These are phyloP conservation scores for Hypoxylon rubiginosum DNA, from an alignment of 2,329 filamentous ascomycete genomes.

Conservation along the genomic window DNA sequence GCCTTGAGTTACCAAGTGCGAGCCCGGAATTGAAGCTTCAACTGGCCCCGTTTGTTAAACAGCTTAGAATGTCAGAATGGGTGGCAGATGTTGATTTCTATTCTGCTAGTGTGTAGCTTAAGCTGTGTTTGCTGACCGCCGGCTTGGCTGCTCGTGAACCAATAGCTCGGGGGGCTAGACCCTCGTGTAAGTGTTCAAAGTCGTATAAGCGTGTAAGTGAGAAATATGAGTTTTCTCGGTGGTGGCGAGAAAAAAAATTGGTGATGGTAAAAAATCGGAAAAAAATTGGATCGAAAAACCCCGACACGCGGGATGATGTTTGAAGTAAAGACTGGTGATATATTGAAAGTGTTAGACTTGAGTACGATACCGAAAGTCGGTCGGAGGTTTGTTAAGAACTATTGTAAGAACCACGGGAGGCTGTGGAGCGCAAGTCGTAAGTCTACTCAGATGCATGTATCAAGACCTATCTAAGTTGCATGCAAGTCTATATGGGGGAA, in stretches of 20 bases:
- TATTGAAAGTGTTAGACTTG: constrained; percentile 16
- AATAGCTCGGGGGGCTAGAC: constrained; percentile 34
- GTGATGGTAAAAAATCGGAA: constrained; percentile 8
- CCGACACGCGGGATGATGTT: constrained; percentile 24
- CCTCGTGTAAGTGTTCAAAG: constrained; percentile 29
- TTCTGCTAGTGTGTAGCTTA: constrained; percentile 21
- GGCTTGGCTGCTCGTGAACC: constrained; percentile 39
- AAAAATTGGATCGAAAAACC: constrained; percentile 28
- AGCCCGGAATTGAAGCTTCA: constrained; percentile 28
- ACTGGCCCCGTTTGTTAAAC: constrained; percentile 27
- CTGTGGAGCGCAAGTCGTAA: constrained; percentile 7
- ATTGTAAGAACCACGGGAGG: constrained; percentile 12
- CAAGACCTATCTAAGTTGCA: constrained; percentile 29
- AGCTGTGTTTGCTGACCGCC: constrained; percentile 28
- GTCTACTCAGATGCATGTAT: constrained; percentile 27
- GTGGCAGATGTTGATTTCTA: constrained; percentile 36
- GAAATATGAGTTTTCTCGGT: constrained; percentile 19
- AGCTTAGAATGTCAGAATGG: constrained; percentile 12
- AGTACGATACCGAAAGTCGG: constrained; percentile 44
- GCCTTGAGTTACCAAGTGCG: constrained; percentile 13
- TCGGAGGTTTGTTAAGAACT: constrained; percentile 43
- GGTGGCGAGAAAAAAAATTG: constrained; percentile 30
- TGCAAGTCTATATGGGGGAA: constrained; percentile 29
- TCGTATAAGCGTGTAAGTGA: constrained; percentile 2
- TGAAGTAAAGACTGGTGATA: constrained; percentile 23